Evolutionary conservation across 2,329 filamentous ascomycete species (phyloP), one percentile per base, ranked within the genome.

Genomic region (Hypomyces perniciosus): DNA sequence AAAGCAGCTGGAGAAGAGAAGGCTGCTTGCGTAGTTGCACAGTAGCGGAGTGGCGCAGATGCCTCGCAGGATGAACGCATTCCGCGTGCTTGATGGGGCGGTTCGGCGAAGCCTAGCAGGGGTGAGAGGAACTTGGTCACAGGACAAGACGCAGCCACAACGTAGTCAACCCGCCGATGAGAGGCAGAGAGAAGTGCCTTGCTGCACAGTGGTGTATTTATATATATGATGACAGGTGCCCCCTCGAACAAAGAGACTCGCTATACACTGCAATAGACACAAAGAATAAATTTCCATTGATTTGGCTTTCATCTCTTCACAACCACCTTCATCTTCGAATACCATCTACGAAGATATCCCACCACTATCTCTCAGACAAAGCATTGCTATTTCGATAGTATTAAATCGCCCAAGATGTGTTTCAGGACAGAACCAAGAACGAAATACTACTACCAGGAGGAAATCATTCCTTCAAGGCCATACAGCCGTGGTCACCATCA

Each of bases 401-500:
- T 20, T 20, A 2, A 20, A 3, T 20, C 20, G 20, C 20, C 20
- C 20, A 38, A 61, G 27, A 80, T 80, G 77, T 80, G 77, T 61
- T 78, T 80, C 68, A 61, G 67, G 43, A 56, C 65, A 49, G 67
- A 71, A 52, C 70, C 73, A 49, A 65, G 62, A 30, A 72, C 69
- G 38, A 71, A 71, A 43, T 78, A 80, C 68, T 80, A 80, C 68
- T 78, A 80, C 63, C 73, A 73, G 61, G 74, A 80, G 66, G 76
- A 80, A 57, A 69, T 74, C 56, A 69, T 76, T 43, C 77, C 77
- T 40, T 68, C 72, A 51, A 67, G 74, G 38, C 68, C 70, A 44
- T 61, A 60, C 55, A 62, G 65, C 47, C 61, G 66, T 40, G 20
- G 20, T 20, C 20, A 20, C 20, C 65, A 68, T 54, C 62, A 59